phyloP scores from a whole-genome alignment of 441 rosid species.

The Euphorbia celastroides region DNA sequence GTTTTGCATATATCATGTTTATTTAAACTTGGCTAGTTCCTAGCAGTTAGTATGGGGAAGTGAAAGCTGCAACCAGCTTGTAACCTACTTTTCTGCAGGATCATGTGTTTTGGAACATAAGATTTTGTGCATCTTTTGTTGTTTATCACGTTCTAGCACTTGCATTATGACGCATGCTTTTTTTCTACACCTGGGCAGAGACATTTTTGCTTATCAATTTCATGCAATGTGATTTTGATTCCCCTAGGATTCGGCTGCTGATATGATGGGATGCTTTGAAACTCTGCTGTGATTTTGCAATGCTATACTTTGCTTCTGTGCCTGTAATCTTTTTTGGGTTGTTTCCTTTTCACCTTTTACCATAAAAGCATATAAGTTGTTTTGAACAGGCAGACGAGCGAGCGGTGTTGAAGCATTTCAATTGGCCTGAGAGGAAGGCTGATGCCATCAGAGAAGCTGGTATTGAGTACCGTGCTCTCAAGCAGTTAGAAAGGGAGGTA shows the following conservation, averaged over 20 bases:
- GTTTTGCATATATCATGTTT: not conserved
- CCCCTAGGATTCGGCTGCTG: not conserved
- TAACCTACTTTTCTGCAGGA: not conserved
- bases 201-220: not conserved
- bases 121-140: no score
- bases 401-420: constrained; percentile 89
- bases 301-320: constrained; percentile 3
- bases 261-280: not conserved
- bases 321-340: not conserved
- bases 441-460: constrained; percentile 91
- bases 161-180: not conserved
- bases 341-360: not conserved
- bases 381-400: constrained; percentile 72
- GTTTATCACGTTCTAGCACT: not conserved
- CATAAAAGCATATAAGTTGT: not conserved
- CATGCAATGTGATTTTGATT: not conserved
- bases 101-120: not conserved
- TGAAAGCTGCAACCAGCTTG: not conserved
- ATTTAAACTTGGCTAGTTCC: not conserved
- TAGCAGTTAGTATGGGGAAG: not conserved
- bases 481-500: constrained; percentile 60
- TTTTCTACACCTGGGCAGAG: not conserved
- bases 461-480: constrained; percentile 72
- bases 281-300: not conserved
- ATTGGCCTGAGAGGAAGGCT: constrained; percentile 94